These are phyloP conservation scores for Mortierella sp. DNA, from an alignment of 371 early-diverging fungal genomes.

Conservation along the genomic window DNA sequence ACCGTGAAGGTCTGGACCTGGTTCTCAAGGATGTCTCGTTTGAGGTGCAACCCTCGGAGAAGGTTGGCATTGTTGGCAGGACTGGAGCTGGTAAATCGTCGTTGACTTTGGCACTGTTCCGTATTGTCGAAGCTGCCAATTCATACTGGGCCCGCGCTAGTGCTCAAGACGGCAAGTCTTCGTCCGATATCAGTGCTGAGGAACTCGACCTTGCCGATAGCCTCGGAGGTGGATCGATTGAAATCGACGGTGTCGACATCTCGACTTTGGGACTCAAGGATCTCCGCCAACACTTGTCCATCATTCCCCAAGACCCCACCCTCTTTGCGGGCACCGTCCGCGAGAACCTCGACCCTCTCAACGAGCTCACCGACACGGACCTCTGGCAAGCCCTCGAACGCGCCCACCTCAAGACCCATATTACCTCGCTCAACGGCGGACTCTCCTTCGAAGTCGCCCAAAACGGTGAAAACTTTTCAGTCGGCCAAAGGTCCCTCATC, in stretches of 20 bases:
- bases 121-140: conserved; percentile 85
- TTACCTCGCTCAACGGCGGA: conserved; percentile 70
- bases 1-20: conserved; percentile 82
- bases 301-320: conserved; percentile 96
- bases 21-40: conserved; percentile 76
- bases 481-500: conserved; percentile 89
- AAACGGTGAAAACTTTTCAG: conserved; percentile 91
- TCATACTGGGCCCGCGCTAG: conserved; percentile 27
- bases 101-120: conserved; percentile 87
- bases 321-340: conserved; percentile 80
- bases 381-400: conserved; percentile 81
- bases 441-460: conserved; percentile 76
- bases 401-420: conserved; percentile 69
- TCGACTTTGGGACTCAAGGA: conserved; percentile 38
- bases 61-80: conserved; percentile 90
- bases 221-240: conserved; percentile 46
- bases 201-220: conserved; percentile 1
- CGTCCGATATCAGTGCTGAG: neutral
- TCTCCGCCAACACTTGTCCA: conserved; percentile 62
- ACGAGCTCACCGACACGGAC: conserved; percentile 70
- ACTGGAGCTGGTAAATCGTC: conserved; percentile 93
- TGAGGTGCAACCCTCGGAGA: conserved; percentile 71
- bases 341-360: conserved; percentile 81
- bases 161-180: neutral
- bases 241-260: conserved; percentile 83